These are phyloP conservation scores for Urochloa ruziziensis DNA, from an alignment of 176 grass and related monocot species.

Conservation along the genomic window DNA sequence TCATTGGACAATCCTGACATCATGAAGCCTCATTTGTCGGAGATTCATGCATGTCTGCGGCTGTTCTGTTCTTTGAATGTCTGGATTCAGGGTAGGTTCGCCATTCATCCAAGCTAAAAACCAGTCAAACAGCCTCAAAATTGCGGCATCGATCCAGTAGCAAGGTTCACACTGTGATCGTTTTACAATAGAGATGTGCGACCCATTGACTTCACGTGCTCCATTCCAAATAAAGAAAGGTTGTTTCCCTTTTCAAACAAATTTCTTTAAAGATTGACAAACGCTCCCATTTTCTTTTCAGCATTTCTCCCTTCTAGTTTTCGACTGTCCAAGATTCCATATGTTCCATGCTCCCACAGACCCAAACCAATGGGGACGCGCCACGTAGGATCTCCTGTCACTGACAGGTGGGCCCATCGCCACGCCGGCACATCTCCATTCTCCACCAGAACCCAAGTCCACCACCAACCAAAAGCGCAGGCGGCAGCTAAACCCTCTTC, in stretches of 20 bases:
- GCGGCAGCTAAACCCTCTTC: background rate
- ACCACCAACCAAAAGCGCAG: background rate
- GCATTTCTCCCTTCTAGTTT: background rate
- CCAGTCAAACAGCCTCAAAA: too few species aligned
- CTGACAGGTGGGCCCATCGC: background rate
- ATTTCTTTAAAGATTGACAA: too few species aligned
- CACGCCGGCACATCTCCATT: background rate
- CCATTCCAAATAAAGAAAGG: too few species aligned
- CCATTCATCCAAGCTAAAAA: too few species aligned
- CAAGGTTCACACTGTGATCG: too few species aligned
- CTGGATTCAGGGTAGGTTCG: too few species aligned
- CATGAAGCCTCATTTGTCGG: slow-evolving; percentile 24
- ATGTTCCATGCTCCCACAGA: background rate
- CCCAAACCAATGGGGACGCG: background rate
- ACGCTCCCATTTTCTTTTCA: too few species aligned
- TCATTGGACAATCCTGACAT: slow-evolving; percentile 19
- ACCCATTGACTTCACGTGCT: too few species aligned
- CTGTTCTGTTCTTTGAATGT: background rate
- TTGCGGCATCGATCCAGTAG: too few species aligned
- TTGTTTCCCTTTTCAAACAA: too few species aligned
- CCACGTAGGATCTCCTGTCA: background rate
- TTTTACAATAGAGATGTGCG: too few species aligned
- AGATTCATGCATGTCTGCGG: background rate
- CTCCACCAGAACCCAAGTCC: background rate
- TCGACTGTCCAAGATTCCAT: background rate